Conservation (phyloP, 345 rosid genomes). For the Triadica sebifera region DNA sequence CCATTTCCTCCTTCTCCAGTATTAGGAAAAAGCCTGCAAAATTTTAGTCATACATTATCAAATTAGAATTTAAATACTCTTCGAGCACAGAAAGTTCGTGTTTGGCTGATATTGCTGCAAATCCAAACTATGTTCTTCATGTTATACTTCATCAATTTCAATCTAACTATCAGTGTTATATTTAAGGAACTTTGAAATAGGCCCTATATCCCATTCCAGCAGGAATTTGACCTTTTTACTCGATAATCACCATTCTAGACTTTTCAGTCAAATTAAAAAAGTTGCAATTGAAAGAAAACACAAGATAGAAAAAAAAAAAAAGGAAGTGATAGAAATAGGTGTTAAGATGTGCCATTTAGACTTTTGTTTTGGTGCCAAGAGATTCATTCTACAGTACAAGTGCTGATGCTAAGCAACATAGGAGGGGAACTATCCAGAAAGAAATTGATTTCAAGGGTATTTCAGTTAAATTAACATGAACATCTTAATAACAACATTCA, state of each 20-base stretch:
- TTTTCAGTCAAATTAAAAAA: neutral
- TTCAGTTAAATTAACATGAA: neutral
- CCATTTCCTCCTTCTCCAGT: conserved; percentile 40
- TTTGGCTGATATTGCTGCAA: neutral
- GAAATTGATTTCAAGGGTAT: neutral
- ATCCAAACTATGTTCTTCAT: neutral
- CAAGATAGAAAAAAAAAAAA: neutral
- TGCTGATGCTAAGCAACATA: neutral
- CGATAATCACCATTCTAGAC: neutral
- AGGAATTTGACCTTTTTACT: too few species aligned
- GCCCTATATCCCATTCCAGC: neutral
- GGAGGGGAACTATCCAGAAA: neutral
- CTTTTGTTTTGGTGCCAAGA: neutral
- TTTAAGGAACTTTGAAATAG: neutral
- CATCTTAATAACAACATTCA: neutral
- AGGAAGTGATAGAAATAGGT: neutral
- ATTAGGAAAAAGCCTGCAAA: conserved; percentile 69
- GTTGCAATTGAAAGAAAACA: neutral
- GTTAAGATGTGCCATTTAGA: neutral
- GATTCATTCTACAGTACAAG: neutral
- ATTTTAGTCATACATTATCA: neutral
- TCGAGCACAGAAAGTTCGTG: neutral
- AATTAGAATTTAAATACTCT: neutral
- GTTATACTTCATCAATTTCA: neutral
- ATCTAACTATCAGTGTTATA: neutral